These are phyloP conservation scores for Dichomitus squalens DNA, from an alignment of 1,284 basidiomycete species.

Conservation along the genomic window DNA sequence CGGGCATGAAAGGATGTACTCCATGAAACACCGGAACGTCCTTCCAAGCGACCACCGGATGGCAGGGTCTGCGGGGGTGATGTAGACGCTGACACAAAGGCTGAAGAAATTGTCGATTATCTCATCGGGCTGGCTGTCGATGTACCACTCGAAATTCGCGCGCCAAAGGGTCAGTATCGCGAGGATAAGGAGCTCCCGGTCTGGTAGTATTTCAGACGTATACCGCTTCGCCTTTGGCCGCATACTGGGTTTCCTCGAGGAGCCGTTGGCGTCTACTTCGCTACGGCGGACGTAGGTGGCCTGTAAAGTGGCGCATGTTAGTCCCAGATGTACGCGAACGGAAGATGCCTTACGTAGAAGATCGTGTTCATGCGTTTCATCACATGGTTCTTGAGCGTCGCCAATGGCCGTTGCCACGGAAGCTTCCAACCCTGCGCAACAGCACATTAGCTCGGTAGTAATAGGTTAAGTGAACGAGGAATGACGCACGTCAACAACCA, in stretches of 20 bases:
- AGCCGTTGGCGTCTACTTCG: conserved; percentile 61
- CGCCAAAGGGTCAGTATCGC: conserved; percentile 70
- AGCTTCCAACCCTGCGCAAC: conserved; percentile 50
- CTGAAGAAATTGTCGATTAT: conserved; percentile 49
- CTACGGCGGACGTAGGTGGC: conserved; percentile 48
- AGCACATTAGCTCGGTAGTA: neutral
- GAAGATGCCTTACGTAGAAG: conserved; percentile 49
- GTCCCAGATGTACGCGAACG: neutral
- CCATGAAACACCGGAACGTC: conserved; percentile 50
- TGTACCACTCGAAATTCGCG: conserved; percentile 54
- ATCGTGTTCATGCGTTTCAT: conserved; percentile 55
- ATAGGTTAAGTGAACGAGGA: neutral
- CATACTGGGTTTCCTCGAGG: conserved; percentile 51
- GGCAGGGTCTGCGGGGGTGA: conserved; percentile 58
- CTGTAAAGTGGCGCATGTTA: conserved; percentile 10
- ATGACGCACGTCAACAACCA: conserved; percentile 38
- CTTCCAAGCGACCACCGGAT: conserved; percentile 61
- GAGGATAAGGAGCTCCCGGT: conserved; percentile 67
- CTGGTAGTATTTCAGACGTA: conserved; percentile 58
- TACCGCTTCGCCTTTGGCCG: conserved; percentile 64
- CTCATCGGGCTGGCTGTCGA: conserved; percentile 34
- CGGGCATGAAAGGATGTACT: conserved; percentile 46
- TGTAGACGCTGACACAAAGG: conserved; percentile 56
- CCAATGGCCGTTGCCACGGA: conserved; percentile 58
- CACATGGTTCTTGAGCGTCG: conserved; percentile 46